Evolutionary conservation across 495 filamentous ascomycete species (phyloP).

Genomic region (Aspergillus carlsbadensis): DNA sequence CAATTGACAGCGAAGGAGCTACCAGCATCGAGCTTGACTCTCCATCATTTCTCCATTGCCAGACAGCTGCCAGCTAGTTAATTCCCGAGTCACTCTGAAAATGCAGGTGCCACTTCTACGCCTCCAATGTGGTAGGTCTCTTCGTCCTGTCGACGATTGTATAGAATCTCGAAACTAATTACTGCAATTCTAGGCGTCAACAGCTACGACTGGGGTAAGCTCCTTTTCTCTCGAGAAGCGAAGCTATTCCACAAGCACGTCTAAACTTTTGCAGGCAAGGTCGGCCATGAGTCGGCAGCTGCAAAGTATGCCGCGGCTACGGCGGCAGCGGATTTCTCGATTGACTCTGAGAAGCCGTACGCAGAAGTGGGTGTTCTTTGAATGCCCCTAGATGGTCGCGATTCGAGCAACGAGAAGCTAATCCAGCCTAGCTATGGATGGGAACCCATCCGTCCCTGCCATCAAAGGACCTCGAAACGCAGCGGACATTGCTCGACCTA

Average conservation of each 20-base stretch:
- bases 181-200: constrained; percentile 67
- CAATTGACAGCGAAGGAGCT: constrained; percentile 6
- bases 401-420: constrained; percentile 4
- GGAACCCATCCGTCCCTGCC: constrained; percentile 95
- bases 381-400: constrained; percentile 22
- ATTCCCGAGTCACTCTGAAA: constrained; percentile 31
- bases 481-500: constrained; percentile 84
- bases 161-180: neutral
- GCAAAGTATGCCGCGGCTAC: constrained; percentile 76
- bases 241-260: constrained; percentile 16
- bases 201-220: constrained; percentile 94
- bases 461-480: constrained; percentile 81
- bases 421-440: constrained; percentile 81
- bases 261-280: constrained; percentile 54
- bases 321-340: constrained; percentile 64
- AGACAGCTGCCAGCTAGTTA: neutral
- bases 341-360: constrained; percentile 78
- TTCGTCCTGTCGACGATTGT: neutral
- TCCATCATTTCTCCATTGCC: no score
- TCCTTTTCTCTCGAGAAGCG: constrained; percentile 13
- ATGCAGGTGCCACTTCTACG: constrained; percentile 85
- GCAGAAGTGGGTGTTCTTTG: constrained; percentile 64
- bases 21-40: neutral
- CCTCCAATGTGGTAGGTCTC: constrained; percentile 78
- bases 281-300: constrained; percentile 73